A percentile compares a stretch with the other conserved stretches of the same genome.
Conservation (phyloP, 2,329 filamentous ascomycete genomes). For the Pseudopyrenochaeta lycopersici region DNA sequence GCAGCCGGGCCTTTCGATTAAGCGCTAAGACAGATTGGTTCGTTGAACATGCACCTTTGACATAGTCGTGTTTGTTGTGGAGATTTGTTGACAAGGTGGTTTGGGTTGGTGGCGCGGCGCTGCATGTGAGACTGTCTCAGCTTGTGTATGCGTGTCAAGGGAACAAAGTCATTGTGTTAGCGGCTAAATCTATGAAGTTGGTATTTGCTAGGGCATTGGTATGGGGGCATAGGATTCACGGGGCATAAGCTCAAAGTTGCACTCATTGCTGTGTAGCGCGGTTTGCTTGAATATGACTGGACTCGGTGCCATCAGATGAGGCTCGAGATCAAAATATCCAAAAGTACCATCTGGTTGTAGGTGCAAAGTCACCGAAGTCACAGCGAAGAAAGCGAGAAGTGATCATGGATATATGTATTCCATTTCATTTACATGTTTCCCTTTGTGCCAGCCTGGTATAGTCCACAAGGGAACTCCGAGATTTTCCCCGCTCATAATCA, state of each 20-base stretch:
- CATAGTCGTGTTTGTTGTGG: no score
- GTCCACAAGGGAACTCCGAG: not conserved
- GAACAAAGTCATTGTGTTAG: conserved; percentile 11
- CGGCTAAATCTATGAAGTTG: conserved; percentile 11
- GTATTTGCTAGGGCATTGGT: conserved; percentile 4
- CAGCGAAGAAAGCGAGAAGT: not conserved
- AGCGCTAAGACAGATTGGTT: conserved; percentile 8
- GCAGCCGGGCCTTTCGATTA: not conserved
- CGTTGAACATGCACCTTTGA: no score
- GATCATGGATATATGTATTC: conserved; percentile 7
- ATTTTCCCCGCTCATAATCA: conserved; percentile 4
- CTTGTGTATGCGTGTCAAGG: conserved; percentile 17
- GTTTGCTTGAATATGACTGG: no score
- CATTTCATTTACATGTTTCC: conserved; percentile 15
- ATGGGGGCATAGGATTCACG: not conserved
- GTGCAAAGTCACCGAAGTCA: not conserved
- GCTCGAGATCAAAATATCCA: no score
- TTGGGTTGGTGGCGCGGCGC: conserved; percentile 11
- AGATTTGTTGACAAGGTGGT: no score
- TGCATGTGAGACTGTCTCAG: conserved; percentile 24
- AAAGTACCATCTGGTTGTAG: no score
- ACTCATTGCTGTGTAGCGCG: no score
- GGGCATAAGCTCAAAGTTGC: no score
- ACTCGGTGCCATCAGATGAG: no score
- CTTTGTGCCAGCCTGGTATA: not conserved